Conservation (phyloP, 2,329 filamentous ascomycete genomes). For the Stemphylium beticola region DNA sequence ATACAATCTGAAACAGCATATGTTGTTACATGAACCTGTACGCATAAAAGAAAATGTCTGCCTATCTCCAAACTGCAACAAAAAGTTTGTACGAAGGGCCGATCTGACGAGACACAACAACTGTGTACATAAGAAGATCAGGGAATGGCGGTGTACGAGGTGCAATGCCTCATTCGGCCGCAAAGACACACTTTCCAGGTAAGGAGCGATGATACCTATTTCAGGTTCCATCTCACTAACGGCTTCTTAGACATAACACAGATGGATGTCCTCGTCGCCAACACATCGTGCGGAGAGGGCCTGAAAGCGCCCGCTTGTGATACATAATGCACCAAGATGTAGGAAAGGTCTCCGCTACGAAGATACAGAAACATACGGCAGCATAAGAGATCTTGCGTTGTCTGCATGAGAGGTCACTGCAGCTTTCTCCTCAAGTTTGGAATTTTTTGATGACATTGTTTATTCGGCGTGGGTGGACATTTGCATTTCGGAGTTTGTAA, state of each 20-base stretch:
- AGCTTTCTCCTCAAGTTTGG: slow-evolving; percentile 1
- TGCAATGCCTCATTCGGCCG: slow-evolving; percentile 76
- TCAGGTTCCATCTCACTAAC: slow-evolving; percentile 23
- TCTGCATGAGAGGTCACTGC: not conserved
- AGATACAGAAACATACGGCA: no score
- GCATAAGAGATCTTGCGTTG: no score
- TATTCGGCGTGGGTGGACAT: slow-evolving; percentile 14
- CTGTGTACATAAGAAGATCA: slow-evolving; percentile 75
- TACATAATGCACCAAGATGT: not conserved
- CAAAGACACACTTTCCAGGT: slow-evolving; percentile 84
- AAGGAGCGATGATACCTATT: slow-evolving; percentile 33
- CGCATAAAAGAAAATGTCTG: slow-evolving; percentile 76
- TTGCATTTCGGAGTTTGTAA: slow-evolving; percentile 26
- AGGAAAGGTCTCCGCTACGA: no score
- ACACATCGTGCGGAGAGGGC: slow-evolving; percentile 6
- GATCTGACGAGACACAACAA: slow-evolving; percentile 68
- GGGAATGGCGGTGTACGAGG: slow-evolving; percentile 72
- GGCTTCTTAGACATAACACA: slow-evolving; percentile 69
- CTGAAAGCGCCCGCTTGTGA: slow-evolving; percentile 7
- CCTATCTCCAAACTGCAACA: slow-evolving; percentile 67
- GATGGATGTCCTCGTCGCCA: slow-evolving; percentile 73
- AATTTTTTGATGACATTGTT: slow-evolving; percentile 1
- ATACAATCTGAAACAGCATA: slow-evolving; percentile 87
- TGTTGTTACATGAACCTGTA: slow-evolving; percentile 80
- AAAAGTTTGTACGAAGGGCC: slow-evolving; percentile 81